Evolutionary conservation across 495 filamentous ascomycete species (phyloP).

Genomic region (Sordaria brevicollis): DNA sequence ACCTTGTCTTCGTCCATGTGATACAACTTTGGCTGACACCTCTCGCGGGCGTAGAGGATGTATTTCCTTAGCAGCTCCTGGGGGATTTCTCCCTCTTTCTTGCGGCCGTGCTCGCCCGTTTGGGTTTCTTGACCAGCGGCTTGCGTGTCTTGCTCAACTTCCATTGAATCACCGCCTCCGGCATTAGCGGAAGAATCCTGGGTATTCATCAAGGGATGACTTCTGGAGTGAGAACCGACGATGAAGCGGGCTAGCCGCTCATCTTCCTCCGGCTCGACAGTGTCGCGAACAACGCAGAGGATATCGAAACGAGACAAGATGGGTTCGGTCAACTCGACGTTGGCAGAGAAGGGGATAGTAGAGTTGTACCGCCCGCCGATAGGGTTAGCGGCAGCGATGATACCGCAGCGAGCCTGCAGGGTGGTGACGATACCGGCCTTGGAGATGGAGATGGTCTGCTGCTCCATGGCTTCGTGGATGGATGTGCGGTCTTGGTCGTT

Average conservation of each 20-base stretch:
- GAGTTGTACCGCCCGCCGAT: slow-evolving; percentile 95
- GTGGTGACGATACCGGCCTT: slow-evolving; percentile 99
- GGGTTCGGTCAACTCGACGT: slow-evolving; percentile 94
- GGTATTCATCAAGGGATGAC: slow-evolving; percentile 62
- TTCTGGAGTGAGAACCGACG: slow-evolving; percentile 81
- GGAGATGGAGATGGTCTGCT: slow-evolving; percentile 99
- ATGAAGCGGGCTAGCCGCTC: slow-evolving; percentile 93
- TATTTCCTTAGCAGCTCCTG: slow-evolving; percentile 94
- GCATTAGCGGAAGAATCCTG: slow-evolving; percentile 26
- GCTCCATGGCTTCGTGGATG: slow-evolving; percentile 99
- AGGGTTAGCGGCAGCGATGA: slow-evolving; percentile 95
- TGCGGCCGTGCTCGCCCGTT: slow-evolving; percentile 23
- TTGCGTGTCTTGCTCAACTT: slow-evolving; percentile 42
- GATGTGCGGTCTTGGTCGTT: slow-evolving; percentile 97
- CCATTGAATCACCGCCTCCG: slow-evolving; percentile 46
- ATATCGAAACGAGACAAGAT: slow-evolving; percentile 99
- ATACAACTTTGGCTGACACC: slow-evolving; percentile 83
- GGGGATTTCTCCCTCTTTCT: slow-evolving; percentile 69
- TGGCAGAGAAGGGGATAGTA: slow-evolving; percentile 86
- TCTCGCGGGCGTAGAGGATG: slow-evolving; percentile 90
- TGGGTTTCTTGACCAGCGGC: slow-evolving; percentile 6
- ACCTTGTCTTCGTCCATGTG: slow-evolving; percentile 99
- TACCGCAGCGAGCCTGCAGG: slow-evolving; percentile 92
- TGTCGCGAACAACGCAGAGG: slow-evolving; percentile 91
- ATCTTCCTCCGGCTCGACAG: slow-evolving; percentile 93